Conservation (phyloP, 345 rosid genomes). For the Pugionium dolabratum region DNA sequence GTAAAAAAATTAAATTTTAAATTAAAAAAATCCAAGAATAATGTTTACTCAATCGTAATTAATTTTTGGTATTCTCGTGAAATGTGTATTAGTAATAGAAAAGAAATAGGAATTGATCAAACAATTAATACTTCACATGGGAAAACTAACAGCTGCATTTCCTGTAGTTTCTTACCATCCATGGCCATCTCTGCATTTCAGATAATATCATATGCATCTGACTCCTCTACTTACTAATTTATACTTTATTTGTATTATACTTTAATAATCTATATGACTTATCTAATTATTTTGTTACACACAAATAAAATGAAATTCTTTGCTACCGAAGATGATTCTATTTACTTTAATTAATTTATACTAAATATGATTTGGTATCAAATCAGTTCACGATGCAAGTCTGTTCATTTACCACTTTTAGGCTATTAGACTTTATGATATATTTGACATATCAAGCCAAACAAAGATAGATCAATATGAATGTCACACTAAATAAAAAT, state of each 20-base stretch:
- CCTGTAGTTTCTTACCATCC: slow-evolving; percentile 31
- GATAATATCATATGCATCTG: slow-evolving; percentile 39
- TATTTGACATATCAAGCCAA: no score
- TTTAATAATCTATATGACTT: slow-evolving; percentile 18
- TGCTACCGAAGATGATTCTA: background rate
- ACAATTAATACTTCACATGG: slow-evolving; percentile 28
- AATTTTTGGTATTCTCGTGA: background rate
- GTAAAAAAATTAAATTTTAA: background rate
- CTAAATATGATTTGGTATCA: no score
- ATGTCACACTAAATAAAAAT: no score
- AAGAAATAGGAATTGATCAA: slow-evolving; percentile 8
- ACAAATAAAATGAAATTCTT: background rate
- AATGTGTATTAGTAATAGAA: slow-evolving; percentile 6
- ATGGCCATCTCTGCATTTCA: slow-evolving; percentile 34
- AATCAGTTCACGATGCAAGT: no score
- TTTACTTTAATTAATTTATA: no score
- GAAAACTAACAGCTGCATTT: slow-evolving; percentile 30
- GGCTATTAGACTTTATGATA: no score
- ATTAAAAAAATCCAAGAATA: background rate
- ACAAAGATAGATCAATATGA: no score
- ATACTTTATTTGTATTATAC: slow-evolving; percentile 1
- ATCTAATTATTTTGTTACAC: background rate
- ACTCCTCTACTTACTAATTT: slow-evolving; percentile 25
- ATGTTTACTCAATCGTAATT: no score
- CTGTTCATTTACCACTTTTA: no score